phyloP scores from a whole-genome alignment of 768 basidiomycete genomes.

The Lactifluus piperatus region DNA sequence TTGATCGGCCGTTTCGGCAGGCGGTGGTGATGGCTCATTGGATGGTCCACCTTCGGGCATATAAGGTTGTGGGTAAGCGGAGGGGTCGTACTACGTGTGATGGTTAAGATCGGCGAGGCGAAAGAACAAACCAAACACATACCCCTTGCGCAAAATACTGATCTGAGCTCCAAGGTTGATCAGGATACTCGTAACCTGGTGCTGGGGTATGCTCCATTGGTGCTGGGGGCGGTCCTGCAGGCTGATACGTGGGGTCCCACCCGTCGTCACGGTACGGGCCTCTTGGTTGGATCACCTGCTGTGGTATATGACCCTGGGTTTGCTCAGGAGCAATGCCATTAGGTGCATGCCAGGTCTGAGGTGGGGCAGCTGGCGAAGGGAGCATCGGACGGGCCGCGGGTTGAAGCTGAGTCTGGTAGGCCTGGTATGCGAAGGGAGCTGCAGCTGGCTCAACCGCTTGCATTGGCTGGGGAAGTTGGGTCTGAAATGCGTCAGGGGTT shows the following conservation, averaged over 20 bases:
- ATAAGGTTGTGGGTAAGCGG: slow-evolving; percentile 48
- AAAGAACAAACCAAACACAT: slow-evolving; percentile 21
- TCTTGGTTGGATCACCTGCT: slow-evolving; percentile 20
- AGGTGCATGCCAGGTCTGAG: slow-evolving; percentile 58
- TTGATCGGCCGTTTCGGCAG: slow-evolving; percentile 27
- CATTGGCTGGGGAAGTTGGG: slow-evolving; percentile 13
- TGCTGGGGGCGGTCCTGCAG: slow-evolving; percentile 32
- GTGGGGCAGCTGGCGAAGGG: slow-evolving; percentile 38
- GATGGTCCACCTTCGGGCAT: slow-evolving; percentile 43
- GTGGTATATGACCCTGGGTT: slow-evolving; percentile 43
- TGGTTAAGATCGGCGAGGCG: neutral
- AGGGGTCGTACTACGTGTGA: slow-evolving; percentile 40
- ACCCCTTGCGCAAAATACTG: slow-evolving; percentile 56
- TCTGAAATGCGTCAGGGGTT: slow-evolving; percentile 13
- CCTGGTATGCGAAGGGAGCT: slow-evolving; percentile 25
- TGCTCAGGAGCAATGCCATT: slow-evolving; percentile 57
- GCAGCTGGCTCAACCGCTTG: slow-evolving; percentile 21
- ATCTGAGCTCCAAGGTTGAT: slow-evolving; percentile 36
- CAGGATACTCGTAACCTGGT: slow-evolving; percentile 48
- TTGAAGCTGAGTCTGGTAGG: slow-evolving; percentile 34
- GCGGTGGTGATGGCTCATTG: slow-evolving; percentile 30
- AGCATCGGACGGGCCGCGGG: slow-evolving; percentile 35
- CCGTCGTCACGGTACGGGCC: slow-evolving; percentile 23
- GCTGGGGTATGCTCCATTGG: slow-evolving; percentile 39
- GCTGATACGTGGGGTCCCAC: slow-evolving; percentile 51